Conservation (phyloP, 768 basidiomycete genomes). For the Porphyrellus cyaneotinctus region DNA sequence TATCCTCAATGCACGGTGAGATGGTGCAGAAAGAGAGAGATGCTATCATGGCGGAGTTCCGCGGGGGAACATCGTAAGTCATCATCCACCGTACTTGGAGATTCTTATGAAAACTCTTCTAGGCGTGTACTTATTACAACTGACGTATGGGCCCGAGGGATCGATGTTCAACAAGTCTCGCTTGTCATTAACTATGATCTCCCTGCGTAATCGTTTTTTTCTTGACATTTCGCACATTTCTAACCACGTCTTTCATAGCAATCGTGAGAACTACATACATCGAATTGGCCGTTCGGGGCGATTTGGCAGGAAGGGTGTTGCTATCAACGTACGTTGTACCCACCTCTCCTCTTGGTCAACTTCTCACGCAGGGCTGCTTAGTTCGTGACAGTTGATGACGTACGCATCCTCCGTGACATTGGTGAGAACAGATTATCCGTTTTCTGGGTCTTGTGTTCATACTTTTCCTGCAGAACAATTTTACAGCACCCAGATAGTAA, state of each 20-base stretch:
- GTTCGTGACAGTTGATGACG: conserved; percentile 95
- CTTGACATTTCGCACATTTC: conserved; percentile 4
- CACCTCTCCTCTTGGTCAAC: background rate
- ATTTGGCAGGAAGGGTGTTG: conserved; percentile 98
- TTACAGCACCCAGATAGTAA: conserved; percentile 91
- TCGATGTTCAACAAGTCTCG: conserved; percentile 97
- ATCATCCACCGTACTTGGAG: background rate
- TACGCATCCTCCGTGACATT: conserved; percentile 94
- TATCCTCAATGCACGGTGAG: conserved; percentile 93
- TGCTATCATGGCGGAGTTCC: conserved; percentile 96
- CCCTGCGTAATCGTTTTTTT: conserved; percentile 62
- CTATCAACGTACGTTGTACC: conserved; percentile 79
- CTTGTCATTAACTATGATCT: conserved; percentile 97
- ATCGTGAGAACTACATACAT: conserved; percentile 99
- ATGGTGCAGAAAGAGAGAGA: conserved; percentile 96
- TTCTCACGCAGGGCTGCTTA: conserved; percentile 31
- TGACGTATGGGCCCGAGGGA: conserved; percentile 96
- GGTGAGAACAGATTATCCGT: conserved; percentile 46
- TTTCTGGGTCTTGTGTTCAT: conserved; percentile 10
- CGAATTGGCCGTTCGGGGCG: conserved; percentile 99
- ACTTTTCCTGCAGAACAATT: conserved; percentile 67
- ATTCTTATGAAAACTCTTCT: conserved; percentile 3
- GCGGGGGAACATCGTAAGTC: conserved; percentile 83
- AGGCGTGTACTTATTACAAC: conserved; percentile 95
- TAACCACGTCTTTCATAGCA: conserved; percentile 42